Percentiles rank a stretch among this genome's conserved stretches.
phyloP scores from a whole-genome alignment of 352 stramenopile species.

The Phytophthora meadii region DNA sequence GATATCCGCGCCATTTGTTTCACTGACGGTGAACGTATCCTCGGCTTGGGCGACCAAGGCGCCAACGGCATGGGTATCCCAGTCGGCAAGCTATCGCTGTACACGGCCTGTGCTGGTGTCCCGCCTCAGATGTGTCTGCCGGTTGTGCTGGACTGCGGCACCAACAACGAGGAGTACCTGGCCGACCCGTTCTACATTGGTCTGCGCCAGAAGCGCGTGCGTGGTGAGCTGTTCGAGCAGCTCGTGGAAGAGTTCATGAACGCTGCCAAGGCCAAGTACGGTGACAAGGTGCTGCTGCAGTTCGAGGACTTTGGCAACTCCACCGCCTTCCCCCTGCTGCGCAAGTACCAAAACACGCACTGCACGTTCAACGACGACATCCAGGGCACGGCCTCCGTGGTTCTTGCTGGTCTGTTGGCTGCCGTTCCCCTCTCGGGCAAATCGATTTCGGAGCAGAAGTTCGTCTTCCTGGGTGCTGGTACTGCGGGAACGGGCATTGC shows the following conservation, averaged over 20 bases:
- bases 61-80: slow-evolving; percentile 92
- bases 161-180: slow-evolving; percentile 94
- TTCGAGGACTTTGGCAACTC: slow-evolving; percentile 92
- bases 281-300: slow-evolving; percentile 83
- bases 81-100: slow-evolving; percentile 95
- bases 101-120: slow-evolving; percentile 95
- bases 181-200: slow-evolving; percentile 96
- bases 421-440: slow-evolving; percentile 78
- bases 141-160: slow-evolving; percentile 95
- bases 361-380: slow-evolving; percentile 98
- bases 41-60: slow-evolving; percentile 96
- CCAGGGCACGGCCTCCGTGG: slow-evolving; percentile 88
- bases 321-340: slow-evolving; percentile 84
- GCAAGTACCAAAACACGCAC: slow-evolving; percentile 87
- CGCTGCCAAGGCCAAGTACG: slow-evolving; percentile 91
- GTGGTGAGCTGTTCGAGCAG: slow-evolving; percentile 91
- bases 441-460: slow-evolving; percentile 91
- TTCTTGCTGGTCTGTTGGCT: slow-evolving; percentile 78
- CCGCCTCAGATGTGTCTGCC: slow-evolving; percentile 93
- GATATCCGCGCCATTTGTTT: slow-evolving; percentile 97
- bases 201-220: slow-evolving; percentile 89
- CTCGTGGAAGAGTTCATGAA: slow-evolving; percentile 98
- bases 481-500: slow-evolving; percentile 95
- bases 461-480: slow-evolving; percentile 95
- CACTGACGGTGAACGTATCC: slow-evolving; percentile 96